Conservation (phyloP, 139 green algal genomes). For the Desmodesmus armatus region DNA sequence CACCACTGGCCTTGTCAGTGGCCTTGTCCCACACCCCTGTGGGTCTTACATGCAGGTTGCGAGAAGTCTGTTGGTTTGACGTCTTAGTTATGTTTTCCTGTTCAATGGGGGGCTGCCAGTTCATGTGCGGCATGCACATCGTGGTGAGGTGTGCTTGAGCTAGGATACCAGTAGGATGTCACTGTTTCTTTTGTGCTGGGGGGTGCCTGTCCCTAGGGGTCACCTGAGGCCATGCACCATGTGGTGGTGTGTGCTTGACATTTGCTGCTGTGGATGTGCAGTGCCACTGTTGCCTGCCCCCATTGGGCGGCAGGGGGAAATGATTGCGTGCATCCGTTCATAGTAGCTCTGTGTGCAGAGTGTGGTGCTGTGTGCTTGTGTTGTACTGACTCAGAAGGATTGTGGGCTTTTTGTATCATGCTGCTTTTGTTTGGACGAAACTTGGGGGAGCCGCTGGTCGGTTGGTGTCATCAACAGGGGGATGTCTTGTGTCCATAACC, state of each 20-base stretch:
- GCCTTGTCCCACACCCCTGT: not conserved
- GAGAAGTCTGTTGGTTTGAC: not conserved
- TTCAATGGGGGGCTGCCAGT: not conserved
- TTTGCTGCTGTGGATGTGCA: not conserved
- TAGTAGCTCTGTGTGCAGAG: too few relatives aligned
- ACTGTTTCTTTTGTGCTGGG: not conserved
- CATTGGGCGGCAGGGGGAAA: too few relatives aligned
- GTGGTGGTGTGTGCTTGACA: not conserved
- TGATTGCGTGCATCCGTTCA: too few relatives aligned
- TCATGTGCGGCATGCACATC: not conserved
- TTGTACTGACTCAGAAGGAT: too few relatives aligned
- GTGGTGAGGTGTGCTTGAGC: not conserved
- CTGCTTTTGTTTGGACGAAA: too few relatives aligned
- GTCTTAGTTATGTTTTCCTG: not conserved
- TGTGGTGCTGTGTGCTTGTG: too few relatives aligned
- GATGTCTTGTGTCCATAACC: too few relatives aligned
- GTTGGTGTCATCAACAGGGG: too few relatives aligned
- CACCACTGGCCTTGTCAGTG: not conserved
- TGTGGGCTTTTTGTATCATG: too few relatives aligned
- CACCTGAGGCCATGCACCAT: too few relatives aligned
- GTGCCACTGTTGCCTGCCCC: not conserved
- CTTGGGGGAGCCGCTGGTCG: too few relatives aligned
- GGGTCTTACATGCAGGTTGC: not conserved
- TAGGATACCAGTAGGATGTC: not conserved
- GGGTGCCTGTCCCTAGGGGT: too few relatives aligned